Evolutionary conservation across 2,329 filamentous ascomycete species (phyloP), one percentile per base, ranked within the genome.

Genomic region (Nemania sp.): DNA sequence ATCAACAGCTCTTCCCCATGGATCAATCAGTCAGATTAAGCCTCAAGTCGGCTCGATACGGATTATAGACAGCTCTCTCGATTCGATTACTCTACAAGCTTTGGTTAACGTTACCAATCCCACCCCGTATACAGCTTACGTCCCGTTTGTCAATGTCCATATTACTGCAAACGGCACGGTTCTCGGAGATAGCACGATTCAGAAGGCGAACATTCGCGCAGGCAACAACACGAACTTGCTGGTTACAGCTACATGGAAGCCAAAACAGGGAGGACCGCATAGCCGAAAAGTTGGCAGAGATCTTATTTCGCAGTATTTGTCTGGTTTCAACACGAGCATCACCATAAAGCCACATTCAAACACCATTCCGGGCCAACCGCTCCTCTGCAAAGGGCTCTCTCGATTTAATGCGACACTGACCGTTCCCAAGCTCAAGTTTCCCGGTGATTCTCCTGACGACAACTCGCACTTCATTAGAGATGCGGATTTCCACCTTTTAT

Each of bases 61-160:
- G 60, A 83, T 97, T 52, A 68, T 88, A 34, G 83, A 88, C 51
- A 95, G 91, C 0, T 86, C 87, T 1, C 75, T 80, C 30, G 83
- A 84, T 2, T 88, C 88, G 3, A 77, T 97, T 41, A 83, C 81
- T 17, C 74, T 97, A 30, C 78, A 85, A 65, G 88, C 89, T 12
- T 73, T 77, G 33, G 79, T 96, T 65, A 96, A 94, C 67, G 80
- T 96, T 56, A 95, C 90, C 3, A 99, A 99, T 66, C 92, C 93
- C 1, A 96, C 92, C 0, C 81, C 86, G 3, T 97, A 97, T 70
- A 86, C 89, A 4, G 92, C 91, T 3, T 78, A 77, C 2, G 78
- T 97, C n/a, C 93, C 93, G 1, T 93, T 85, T 58, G 73, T 90
- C 59, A 91, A 88, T 67, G 80, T 96, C 37, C 83, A 91, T 57